phyloP scores from a whole-genome alignment of 768 basidiomycete species.

The Coprinopsis strossmayeri region DNA sequence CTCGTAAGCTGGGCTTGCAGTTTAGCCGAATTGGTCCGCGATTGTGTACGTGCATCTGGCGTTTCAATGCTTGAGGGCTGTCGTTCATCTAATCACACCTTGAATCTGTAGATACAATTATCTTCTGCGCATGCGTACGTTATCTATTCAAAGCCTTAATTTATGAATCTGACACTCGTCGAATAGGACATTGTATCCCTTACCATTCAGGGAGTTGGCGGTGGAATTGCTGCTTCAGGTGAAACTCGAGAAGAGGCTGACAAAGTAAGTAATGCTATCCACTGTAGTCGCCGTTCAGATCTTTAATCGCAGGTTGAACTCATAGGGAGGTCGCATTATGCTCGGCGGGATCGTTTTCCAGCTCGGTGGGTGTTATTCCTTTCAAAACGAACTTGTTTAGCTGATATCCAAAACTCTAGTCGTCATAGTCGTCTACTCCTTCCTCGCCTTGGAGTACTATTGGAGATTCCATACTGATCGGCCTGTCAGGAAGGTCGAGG shows the following conservation, averaged over 20 bases:
- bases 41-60: slow-evolving; percentile 13
- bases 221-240: slow-evolving; percentile 35
- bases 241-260: slow-evolving; percentile 8
- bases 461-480: slow-evolving; percentile 27
- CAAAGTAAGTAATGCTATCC: not conserved
- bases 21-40: slow-evolving; percentile 28
- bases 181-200: slow-evolving; percentile 41
- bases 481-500: slow-evolving; percentile 19
- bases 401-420: slow-evolving; percentile 17
- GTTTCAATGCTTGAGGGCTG: not conserved
- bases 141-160: not conserved
- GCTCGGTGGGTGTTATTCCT: slow-evolving; percentile 18
- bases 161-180: not conserved
- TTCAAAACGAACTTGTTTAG: not conserved
- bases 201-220: slow-evolving; percentile 49
- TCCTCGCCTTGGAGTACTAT: slow-evolving; percentile 38
- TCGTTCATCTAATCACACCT: not conserved
- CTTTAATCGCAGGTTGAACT: not conserved
- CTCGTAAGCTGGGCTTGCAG: slow-evolving; percentile 22
- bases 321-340: slow-evolving; percentile 47
- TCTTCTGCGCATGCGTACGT: slow-evolving; percentile 31
- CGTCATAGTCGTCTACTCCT: slow-evolving; percentile 34
- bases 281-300: too few species aligned
- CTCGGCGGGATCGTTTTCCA: slow-evolving; percentile 47
- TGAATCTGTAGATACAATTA: slow-evolving; percentile 27